Conservation (phyloP, 164 flowering plant genomes). For the Kingdonia uniflora region DNA sequence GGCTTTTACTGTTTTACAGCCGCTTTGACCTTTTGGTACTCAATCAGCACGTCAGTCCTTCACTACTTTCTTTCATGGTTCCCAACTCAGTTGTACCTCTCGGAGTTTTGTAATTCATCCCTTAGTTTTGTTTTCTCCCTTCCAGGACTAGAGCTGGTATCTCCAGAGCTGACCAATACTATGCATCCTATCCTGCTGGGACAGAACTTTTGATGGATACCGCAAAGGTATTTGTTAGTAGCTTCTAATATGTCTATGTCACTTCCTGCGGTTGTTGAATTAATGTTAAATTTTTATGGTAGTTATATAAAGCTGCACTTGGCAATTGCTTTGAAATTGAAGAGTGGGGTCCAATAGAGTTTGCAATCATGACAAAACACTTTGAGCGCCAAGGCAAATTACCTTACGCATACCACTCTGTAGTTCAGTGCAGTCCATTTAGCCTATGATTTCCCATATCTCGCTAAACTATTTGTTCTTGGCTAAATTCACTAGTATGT, state of each 20-base stretch:
- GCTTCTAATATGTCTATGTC: background rate
- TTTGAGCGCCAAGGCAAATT: conserved; percentile 93
- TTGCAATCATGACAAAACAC: conserved; percentile 76
- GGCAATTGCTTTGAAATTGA: conserved; percentile 86
- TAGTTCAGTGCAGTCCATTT: too few relatives aligned
- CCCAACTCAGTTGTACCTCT: background rate
- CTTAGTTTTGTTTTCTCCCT: background rate
- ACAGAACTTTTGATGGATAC: background rate
- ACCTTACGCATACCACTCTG: conserved; percentile 87
- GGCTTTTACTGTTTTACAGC: conserved; percentile 61
- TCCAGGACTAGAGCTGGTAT: conserved; percentile 88
- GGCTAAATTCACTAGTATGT: too few relatives aligned
- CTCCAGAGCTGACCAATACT: conserved; percentile 25
- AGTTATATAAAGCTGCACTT: conserved; percentile 86
- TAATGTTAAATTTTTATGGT: conserved; percentile 4
- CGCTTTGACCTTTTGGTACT: conserved; percentile 44
- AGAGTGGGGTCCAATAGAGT: conserved; percentile 94
- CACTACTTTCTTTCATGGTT: background rate
- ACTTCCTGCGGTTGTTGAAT: background rate
- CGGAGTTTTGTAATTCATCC: background rate
- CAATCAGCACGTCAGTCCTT: conserved; percentile 65
- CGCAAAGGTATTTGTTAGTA: background rate
- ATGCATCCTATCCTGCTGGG: conserved; percentile 5
- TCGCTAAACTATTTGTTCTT: too few relatives aligned
- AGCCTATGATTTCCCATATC: too few relatives aligned